Conservation (phyloP, 2,329 filamentous ascomycete species). For the Hypoxylon sp. region DNA sequence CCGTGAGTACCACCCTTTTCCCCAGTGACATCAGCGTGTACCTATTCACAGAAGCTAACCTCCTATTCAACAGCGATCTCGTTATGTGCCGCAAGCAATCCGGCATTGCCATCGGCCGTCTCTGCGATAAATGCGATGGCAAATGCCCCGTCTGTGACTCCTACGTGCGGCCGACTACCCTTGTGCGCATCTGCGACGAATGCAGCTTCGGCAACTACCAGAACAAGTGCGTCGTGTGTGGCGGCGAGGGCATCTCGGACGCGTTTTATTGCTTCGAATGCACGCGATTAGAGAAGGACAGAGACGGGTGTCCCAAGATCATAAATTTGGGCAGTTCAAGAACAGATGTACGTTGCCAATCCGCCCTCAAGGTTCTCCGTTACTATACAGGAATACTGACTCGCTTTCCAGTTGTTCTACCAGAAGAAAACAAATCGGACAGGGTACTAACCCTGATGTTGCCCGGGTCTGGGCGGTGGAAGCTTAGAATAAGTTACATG, state of each 20-base stretch:
- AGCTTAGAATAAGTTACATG: conserved; percentile 19
- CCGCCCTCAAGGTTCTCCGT: neutral
- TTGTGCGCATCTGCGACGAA: conserved; percentile 98
- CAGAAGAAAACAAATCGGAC: conserved; percentile 77
- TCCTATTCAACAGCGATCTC: conserved; percentile 76
- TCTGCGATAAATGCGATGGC: conserved; percentile 99
- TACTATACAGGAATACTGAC: conserved; percentile 48
- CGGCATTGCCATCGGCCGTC: conserved; percentile 96
- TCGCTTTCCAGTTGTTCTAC: conserved; percentile 68
- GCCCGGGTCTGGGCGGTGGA: conserved; percentile 65
- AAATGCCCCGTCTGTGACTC: conserved; percentile 99
- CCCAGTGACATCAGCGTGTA: neutral
- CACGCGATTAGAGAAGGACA: conserved; percentile 94
- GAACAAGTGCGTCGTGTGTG: conserved; percentile 99
- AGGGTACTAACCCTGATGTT: conserved; percentile 66
- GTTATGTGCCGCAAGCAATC: conserved; percentile 99
- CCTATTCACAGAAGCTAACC: conserved; percentile 49
- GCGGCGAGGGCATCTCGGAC: conserved; percentile 97
- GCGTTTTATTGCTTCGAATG: conserved; percentile 99
- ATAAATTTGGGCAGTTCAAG: conserved; percentile 96
- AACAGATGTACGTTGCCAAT: conserved; percentile 79
- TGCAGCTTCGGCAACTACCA: conserved; percentile 99
- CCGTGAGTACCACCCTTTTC: conserved; percentile 56
- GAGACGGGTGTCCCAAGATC: conserved; percentile 98
- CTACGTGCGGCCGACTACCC: conserved; percentile 96